Base-by-base conservation (phyloP, 192 early-diverging fungal genomes). In the Gorgonomyces haynaldii region DNA sequence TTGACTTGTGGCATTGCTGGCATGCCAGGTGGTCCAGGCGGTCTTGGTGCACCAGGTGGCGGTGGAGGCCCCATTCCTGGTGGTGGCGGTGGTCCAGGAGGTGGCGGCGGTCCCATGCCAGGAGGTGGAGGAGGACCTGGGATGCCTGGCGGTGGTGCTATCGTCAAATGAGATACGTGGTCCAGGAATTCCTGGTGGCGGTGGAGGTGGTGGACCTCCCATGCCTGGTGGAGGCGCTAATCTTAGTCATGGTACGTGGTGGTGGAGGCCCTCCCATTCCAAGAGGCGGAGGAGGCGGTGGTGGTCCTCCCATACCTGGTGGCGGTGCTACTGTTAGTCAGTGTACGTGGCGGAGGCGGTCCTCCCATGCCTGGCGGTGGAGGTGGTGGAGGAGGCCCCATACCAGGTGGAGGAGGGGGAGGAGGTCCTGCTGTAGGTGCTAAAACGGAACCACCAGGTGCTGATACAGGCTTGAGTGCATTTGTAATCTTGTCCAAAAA, bases 301-400 rank as follows among this genome's bases (percentile, higher is more conserved):
- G 60, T 8, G 58, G 58, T 15, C 35, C 42, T 7, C 31, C 40
- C 38, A 54, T 48, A 2, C 51, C 51, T 16, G 59, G 52, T 19
- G 5, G 12, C 8, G 8, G 13, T 42, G 17, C 9, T 22, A 6
- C 3, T 22, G 7, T 7, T 24, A 3, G 15, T 8, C 5, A 8
- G 12, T 31, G 12, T 31, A 31, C 12, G 6, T 5, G 12, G 30
- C 5, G 40, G 40, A 16, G 40, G 40, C 25, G 40, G 40, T 42
- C 40, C 40, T 0, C 40, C 40, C 40, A 42, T 42, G 5, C 19
- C 40, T 17, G 62, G 57, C 2, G 60, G 56, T 25, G 70, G 70
- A n/a, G 62, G 54, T 0, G 66, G 58, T 8, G 64, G 62, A 3
- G 66, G 58, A 2, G 58, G 61, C 3, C 52, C 42, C 29, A 7